These are phyloP conservation scores for Cyphellophora attinorum DNA, from an alignment of 2,329 filamentous ascomycete genomes.

Conservation along the genomic window DNA sequence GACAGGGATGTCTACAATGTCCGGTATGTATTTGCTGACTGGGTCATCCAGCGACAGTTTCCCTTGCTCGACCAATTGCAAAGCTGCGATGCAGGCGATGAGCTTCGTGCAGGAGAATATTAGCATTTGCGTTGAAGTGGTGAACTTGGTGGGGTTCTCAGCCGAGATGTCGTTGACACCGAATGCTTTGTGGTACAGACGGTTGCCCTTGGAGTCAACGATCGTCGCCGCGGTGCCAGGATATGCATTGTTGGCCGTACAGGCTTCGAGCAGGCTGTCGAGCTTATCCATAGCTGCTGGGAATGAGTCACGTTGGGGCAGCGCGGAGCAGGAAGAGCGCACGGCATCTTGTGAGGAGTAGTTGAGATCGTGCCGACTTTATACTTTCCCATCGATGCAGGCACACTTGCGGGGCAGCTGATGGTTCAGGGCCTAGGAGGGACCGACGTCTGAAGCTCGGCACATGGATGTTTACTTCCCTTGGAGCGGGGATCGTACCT, in stretches of 20 bases:
- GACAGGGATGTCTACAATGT: slow-evolving; percentile 12
- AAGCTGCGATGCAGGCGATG: slow-evolving; percentile 11
- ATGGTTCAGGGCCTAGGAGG: too few species aligned
- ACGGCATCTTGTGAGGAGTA: too few species aligned
- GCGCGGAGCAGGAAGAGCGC: too few species aligned
- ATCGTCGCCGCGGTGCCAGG: slow-evolving; percentile 12
- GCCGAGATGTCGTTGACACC: slow-evolving; percentile 11
- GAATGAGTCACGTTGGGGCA: too few species aligned
- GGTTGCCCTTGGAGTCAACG: slow-evolving; percentile 11
- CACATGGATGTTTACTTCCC: too few species aligned
- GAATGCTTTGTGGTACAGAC: slow-evolving; percentile 10
- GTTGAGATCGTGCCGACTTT: too few species aligned
- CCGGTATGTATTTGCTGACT: slow-evolving; percentile 14
- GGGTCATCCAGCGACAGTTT: slow-evolving; percentile 14
- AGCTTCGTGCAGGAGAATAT: slow-evolving; percentile 16
- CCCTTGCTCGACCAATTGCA: slow-evolving; percentile 16
- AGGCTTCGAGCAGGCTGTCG: slow-evolving; percentile 11
- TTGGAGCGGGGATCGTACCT: too few species aligned
- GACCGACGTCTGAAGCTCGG: too few species aligned
- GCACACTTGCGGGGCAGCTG: too few species aligned
- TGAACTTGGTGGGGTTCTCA: slow-evolving; percentile 6
- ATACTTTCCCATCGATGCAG: too few species aligned
- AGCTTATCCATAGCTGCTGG: slow-evolving; percentile 42
- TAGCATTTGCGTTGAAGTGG: slow-evolving; percentile 9
- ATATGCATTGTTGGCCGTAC: slow-evolving; percentile 13